These are phyloP conservation scores for Corymbia calophylla DNA, from an alignment of 441 rosid species.

Conservation along the genomic window DNA sequence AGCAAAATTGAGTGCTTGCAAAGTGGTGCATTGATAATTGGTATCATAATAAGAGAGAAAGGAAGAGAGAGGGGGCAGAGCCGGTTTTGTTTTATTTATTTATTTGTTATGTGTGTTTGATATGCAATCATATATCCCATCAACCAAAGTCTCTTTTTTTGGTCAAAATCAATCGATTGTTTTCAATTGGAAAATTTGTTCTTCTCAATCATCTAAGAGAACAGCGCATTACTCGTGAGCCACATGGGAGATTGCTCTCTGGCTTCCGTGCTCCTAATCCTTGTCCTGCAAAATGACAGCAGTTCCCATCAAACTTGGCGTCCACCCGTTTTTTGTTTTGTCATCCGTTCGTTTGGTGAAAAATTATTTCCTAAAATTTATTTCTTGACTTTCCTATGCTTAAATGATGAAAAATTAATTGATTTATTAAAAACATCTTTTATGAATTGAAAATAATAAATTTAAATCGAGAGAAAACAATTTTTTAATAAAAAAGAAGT, in stretches of 20 bases:
- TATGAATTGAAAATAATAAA: rapidly evolving
- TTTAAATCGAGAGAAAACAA: rapidly evolving
- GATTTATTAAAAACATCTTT: too few species aligned
- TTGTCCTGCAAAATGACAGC: too few species aligned
- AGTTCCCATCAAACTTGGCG: too few species aligned
- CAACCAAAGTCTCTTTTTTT: not conserved
- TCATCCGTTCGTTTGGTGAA: too few species aligned
- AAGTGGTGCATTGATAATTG: not conserved
- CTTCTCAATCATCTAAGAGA: not conserved
- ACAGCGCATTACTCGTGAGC: not conserved
- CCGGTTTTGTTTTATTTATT: not conserved
- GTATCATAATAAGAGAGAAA: not conserved
- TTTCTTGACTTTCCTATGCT: not conserved
- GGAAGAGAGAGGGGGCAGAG: not conserved
- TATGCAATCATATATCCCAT: not conserved
- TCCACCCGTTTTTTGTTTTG: too few species aligned
- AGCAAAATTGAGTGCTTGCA: not conserved
- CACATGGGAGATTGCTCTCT: not conserved
- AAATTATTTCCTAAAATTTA: too few species aligned
- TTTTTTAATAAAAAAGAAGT: too few species aligned
- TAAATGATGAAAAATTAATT: not conserved
- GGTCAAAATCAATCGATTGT: too few species aligned
- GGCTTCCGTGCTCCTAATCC: not conserved
- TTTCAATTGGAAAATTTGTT: not conserved
- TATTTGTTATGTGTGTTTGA: not conserved